phyloP scores from a whole-genome alignment of 106 monocot species.

The Platanthera guangdongensis region DNA sequence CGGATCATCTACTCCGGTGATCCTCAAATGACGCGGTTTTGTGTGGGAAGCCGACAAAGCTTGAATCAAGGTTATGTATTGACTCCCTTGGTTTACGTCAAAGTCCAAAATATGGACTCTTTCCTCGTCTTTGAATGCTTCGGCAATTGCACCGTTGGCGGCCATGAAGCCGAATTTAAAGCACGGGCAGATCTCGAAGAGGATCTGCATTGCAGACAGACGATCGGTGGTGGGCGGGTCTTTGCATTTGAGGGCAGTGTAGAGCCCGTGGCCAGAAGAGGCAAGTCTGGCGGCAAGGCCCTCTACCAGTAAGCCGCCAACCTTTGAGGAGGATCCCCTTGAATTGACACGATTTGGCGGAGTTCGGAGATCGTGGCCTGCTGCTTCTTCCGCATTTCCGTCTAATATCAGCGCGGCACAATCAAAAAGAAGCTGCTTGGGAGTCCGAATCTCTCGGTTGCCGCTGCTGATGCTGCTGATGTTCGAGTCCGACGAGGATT shows the following conservation, averaged over 20 bases:
- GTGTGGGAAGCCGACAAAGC: slow-evolving; percentile 27
- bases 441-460: slow-evolving; percentile 45
- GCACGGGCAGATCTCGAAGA: slow-evolving; percentile 90
- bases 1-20: slow-evolving; percentile 97
- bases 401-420: slow-evolving; percentile 76
- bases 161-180: slow-evolving; percentile 96
- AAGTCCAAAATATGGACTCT: slow-evolving; percentile 92
- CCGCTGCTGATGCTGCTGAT: slow-evolving; percentile 33
- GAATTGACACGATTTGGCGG: slow-evolving; percentile 76
- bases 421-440: slow-evolving; percentile 82
- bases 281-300: slow-evolving; percentile 81
- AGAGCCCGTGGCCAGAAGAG: slow-evolving; percentile 69
- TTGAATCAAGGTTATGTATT: slow-evolving; percentile 76
- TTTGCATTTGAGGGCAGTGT: slow-evolving; percentile 81
- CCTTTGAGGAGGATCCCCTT: slow-evolving; percentile 86
- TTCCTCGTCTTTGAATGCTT: slow-evolving; percentile 63
- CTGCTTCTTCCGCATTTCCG: slow-evolving; percentile 52
- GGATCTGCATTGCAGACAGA: slow-evolving; percentile 90
- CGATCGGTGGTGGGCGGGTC: slow-evolving; percentile 72
- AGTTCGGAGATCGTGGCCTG: slow-evolving; percentile 58
- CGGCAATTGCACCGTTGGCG: slow-evolving; percentile 81
- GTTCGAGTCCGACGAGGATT: slow-evolving; percentile 72
- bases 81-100: slow-evolving; percentile 93
- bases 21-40: slow-evolving; percentile 46
- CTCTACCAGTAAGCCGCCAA: slow-evolving; percentile 88